These are phyloP conservation scores for Micractinium sp. DNA, from an alignment of 139 green algal genomes.

Conservation along the genomic window DNA sequence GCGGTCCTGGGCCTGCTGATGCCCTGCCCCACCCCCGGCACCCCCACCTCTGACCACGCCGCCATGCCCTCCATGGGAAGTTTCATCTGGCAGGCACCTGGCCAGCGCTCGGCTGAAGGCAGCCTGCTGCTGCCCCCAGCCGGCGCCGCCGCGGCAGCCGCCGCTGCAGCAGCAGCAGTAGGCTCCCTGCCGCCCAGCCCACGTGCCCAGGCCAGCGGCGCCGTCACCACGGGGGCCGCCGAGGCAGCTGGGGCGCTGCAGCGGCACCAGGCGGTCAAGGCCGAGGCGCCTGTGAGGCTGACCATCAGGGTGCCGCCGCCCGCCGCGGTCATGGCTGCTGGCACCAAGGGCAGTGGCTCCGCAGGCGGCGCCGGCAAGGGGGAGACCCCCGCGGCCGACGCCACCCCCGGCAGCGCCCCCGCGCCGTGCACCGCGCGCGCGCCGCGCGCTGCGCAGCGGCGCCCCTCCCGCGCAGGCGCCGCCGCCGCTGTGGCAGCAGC, in stretches of 20 bases:
- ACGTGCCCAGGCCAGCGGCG: neutral
- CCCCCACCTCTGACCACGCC: neutral
- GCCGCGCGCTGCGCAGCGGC: neutral
- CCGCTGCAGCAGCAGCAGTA: neutral
- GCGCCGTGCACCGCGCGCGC: neutral
- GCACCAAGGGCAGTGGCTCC: too few species aligned
- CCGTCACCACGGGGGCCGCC: neutral
- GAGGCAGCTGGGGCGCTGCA: neutral
- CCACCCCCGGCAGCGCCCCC: neutral
- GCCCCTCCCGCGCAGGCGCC: neutral
- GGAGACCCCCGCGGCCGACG: too few species aligned
- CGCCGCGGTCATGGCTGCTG: too few species aligned
- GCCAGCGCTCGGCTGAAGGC: neutral
- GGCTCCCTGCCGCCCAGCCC: neutral
- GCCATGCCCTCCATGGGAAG: neutral
- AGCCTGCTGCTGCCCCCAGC: neutral
- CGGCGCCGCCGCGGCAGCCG: neutral
- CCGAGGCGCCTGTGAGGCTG: neutral
- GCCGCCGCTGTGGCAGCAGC: neutral
- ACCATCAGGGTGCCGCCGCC: neutral
- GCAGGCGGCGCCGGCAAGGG: too few species aligned
- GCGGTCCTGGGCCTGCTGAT: neutral
- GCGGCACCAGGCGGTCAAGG: neutral
- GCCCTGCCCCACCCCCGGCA: neutral
- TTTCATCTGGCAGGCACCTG: neutral